Evolutionary conservation across 805 yeast species (phyloP).

Genomic region (Ogataea paraovalis): DNA sequence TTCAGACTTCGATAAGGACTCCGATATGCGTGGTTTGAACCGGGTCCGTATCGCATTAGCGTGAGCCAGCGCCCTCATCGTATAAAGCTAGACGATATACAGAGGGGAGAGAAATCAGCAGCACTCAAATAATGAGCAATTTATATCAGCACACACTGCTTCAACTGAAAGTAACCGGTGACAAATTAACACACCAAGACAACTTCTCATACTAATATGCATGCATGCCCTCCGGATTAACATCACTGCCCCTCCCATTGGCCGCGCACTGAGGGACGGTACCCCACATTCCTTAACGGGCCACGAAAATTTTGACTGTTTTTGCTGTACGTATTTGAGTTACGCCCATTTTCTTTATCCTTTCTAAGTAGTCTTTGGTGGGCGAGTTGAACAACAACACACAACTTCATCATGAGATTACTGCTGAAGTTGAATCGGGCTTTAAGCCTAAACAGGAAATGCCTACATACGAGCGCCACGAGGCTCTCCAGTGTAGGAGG

Average conservation of each 20-base stretch:
- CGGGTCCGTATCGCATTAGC: neutral
- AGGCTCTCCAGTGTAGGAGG: conserved; percentile 2
- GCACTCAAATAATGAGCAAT: too few species aligned
- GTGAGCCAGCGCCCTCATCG: neutral
- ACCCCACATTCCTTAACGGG: conserved; percentile 6
- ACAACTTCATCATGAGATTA: too few species aligned
- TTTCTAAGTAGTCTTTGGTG: too few species aligned
- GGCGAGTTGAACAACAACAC: too few species aligned
- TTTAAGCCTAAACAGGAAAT: neutral
- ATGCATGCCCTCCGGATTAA: too few species aligned
- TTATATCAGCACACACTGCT: too few species aligned
- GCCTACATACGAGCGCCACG: conserved; percentile 3
- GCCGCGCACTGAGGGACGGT: neutral
- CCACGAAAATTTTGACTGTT: neutral
- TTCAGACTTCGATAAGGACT: neutral
- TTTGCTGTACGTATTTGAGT: too few species aligned
- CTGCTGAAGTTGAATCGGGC: neutral
- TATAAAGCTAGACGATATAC: neutral
- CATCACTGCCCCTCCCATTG: conserved; percentile 1
- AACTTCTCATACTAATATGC: too few species aligned
- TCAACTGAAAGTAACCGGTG: too few species aligned
- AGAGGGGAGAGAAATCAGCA: too few species aligned
- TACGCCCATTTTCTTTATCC: neutral
- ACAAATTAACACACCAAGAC: too few species aligned
- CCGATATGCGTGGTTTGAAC: neutral